A percentile compares a stretch with the other conserved stretches of the same genome.
phyloP scores from a whole-genome alignment of 78 protist genomes.

The Dictyostelium discoideum region dicty_2.7 NC_007088.5:7227001-7227500 shows the following conservation, averaged over 20 bases:
- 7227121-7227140: neutral
- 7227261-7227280: neutral
- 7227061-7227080: neutral
- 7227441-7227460: neutral
- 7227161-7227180: neutral
- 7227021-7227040: neutral
- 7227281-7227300: neutral
- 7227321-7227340: neutral
- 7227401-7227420: neutral
- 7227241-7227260: conserved; percentile 12
- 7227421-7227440: conserved; percentile 1
- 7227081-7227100: neutral
- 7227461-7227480: neutral
- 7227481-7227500: neutral
- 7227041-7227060: neutral
- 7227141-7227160: neutral
- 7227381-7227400: neutral
- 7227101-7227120: neutral
- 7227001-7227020: neutral
- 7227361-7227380: neutral
- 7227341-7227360: neutral
- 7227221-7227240: neutral
- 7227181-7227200: neutral
- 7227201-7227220: neutral
- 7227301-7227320: neutral